phyloP scores from a whole-genome alignment of 306 rosid genomes.

The Castanea crenata region DNA sequence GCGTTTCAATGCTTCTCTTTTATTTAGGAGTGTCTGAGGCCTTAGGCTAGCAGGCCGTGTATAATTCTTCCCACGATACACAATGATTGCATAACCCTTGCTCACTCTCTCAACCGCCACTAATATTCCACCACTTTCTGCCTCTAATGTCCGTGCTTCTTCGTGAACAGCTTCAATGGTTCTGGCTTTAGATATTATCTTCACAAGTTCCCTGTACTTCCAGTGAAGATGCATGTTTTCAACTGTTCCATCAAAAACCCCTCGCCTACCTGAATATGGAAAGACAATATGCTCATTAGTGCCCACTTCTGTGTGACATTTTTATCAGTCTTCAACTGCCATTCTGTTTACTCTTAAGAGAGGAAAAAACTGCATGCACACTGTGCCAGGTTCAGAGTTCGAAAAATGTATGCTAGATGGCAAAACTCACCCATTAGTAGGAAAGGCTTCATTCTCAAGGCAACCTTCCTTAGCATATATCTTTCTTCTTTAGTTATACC shows the following conservation, averaged over 20 bases:
- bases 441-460: conserved; percentile 87
- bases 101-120: conserved; percentile 78
- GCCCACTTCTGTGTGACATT: not conserved
- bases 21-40: conserved; percentile 74
- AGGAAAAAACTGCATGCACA: not conserved
- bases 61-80: conserved; percentile 94
- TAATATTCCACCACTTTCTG: conserved; percentile 92
- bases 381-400: not conserved
- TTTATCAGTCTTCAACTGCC: conserved; percentile 8
- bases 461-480: conserved; percentile 86
- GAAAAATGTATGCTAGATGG: not conserved
- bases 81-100: conserved; percentile 78
- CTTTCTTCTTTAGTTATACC: conserved; percentile 83
- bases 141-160: conserved; percentile 73
- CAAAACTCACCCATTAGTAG: conserved; percentile 72
- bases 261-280: conserved; percentile 64
- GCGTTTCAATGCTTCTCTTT: conserved; percentile 70
- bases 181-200: conserved; percentile 56
- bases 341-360: conserved; percentile 14
- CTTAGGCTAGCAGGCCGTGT: conserved; percentile 76
- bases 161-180: conserved; percentile 51
- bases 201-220: conserved; percentile 96
- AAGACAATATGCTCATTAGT: conserved; percentile 19
- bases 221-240: conserved; percentile 99
- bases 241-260: conserved; percentile 88